Percentiles rank a stretch among this genome's conserved stretches.
Conservation (phyloP, 192 early-diverging fungal species). For the Rhizophagus prolifer region DNA sequence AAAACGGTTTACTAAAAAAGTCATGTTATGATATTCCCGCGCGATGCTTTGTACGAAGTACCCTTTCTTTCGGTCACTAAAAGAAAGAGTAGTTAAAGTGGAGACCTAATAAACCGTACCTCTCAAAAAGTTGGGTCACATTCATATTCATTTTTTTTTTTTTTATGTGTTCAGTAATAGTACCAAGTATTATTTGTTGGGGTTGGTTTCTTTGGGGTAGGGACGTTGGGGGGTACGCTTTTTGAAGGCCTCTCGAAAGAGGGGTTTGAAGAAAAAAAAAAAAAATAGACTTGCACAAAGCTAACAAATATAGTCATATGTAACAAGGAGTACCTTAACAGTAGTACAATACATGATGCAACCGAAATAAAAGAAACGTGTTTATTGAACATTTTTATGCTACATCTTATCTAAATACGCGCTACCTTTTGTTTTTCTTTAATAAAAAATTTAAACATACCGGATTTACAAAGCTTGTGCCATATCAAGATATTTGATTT, state of each 20-base stretch:
- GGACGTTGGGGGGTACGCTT: constrained; percentile 23
- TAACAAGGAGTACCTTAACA: too few species aligned
- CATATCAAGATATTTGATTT: too few species aligned
- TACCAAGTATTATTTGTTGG: constrained; percentile 6
- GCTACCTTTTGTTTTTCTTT: too few species aligned
- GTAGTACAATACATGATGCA: too few species aligned
- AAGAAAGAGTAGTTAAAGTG: neutral
- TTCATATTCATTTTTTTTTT: constrained; percentile 19
- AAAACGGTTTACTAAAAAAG: neutral
- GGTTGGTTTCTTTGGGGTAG: constrained; percentile 31
- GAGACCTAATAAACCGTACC: constrained; percentile 13
- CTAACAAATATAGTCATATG: too few species aligned
- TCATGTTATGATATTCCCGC: neutral
- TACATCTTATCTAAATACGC: too few species aligned
- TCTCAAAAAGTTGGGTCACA: constrained; percentile 30
- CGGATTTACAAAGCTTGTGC: too few species aligned
- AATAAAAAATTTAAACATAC: too few species aligned
- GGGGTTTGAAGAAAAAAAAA: constrained; percentile 19
- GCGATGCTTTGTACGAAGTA: neutral
- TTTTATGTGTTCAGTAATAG: neutral
- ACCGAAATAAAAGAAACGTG: too few species aligned
- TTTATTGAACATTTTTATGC: too few species aligned
- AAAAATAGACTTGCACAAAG: neutral
- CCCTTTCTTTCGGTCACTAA: constrained; percentile 2
- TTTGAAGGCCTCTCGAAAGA: constrained; percentile 32